Base-by-base conservation (phyloP, 768 basidiomycete genomes). In the Asterophora parasitica region DNA sequence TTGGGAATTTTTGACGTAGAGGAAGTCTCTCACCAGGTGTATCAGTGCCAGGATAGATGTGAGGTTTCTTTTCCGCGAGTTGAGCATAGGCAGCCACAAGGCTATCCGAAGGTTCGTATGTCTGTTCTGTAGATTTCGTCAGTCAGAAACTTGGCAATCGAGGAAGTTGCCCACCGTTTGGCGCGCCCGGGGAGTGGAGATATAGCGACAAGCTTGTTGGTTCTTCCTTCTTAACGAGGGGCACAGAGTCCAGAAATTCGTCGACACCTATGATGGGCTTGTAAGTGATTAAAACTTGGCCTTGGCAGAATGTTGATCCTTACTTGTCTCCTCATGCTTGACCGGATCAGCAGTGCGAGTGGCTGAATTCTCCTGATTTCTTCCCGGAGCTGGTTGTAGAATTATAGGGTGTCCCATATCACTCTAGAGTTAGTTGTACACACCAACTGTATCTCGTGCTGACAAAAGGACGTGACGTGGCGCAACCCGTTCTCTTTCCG, bases 21-120 rank as follows among this genome's bases (percentile, higher is more conserved):
- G 12, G 30, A 31, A 23, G 23, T 6, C 23, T 31, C 30, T 31
- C 30, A 31, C 30, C 30, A 12, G n/a, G n/a, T n/a, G n/a, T n/a
- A n/a, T n/a, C n/a, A n/a, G n/a, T n/a, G n/a, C n/a, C n/a, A n/a
- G 23, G 6, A 23, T 23, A 23, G 23, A 23, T 23, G 23, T 23
- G 23, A 3, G 23, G 23, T 23, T 23, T 23, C 23, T 3, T 6
- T 6, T 23, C 23, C 23, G 6, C 23, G 23, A 23, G 23, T 23
- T 23, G 23, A 6, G 50, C 39, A 20, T 52, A 49, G 13, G 48
- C 44, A 23, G 48, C 43, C 47, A 52, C 27, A 5, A 55, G 48
- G 31, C 52, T 51, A 15, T 34, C 40, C 12, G 54, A 55, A 4
- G 54, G 54, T 31, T 47, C 17, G 26, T 55, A 55, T 28, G 32